phyloP scores from a whole-genome alignment of 2,329 filamentous ascomycete genomes.

The Leptographium flavum region DNA sequence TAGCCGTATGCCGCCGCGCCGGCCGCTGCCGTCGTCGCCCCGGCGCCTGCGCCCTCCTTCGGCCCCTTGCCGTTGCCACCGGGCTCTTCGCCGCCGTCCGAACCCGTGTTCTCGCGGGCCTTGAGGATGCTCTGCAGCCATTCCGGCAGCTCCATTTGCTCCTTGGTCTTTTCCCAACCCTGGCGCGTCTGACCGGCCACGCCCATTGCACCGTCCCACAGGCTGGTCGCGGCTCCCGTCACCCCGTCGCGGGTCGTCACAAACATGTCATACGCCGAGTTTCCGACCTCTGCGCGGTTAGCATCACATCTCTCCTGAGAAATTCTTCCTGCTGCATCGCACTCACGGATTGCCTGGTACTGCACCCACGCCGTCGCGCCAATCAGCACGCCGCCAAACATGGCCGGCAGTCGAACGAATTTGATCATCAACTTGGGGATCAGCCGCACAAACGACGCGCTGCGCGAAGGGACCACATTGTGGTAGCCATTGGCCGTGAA shows the following conservation, averaged over 20 bases:
- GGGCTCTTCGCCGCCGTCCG: constrained; percentile 30
- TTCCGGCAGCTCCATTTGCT: constrained; percentile 52
- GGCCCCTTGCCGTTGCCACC: constrained; percentile 31
- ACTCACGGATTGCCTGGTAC: constrained; percentile 79
- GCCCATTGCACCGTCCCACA: constrained; percentile 59
- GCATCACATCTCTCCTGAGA: neutral
- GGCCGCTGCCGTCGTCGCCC: constrained; percentile 47
- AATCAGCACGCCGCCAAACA: constrained; percentile 80
- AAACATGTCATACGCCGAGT: constrained; percentile 63
- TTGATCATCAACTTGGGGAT: constrained; percentile 86
- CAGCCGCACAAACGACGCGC: constrained; percentile 49
- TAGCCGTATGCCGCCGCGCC: constrained; percentile 71
- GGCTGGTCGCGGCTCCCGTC: constrained; percentile 48
- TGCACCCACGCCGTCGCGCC: constrained; percentile 85
- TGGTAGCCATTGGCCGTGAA: constrained; percentile 74
- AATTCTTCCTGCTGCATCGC: neutral
- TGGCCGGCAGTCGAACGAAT: constrained; percentile 72
- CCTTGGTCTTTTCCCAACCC: constrained; percentile 75
- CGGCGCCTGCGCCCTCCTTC: constrained; percentile 45
- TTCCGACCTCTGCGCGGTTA: constrained; percentile 49
- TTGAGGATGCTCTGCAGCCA: constrained; percentile 68
- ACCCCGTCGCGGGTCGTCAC: constrained; percentile 60
- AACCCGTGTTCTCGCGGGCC: constrained; percentile 42
- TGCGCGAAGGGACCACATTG: constrained; percentile 53
- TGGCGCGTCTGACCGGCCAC: constrained; percentile 65